Evolutionary conservation across 768 basidiomycete genomes (phyloP), one percentile per base, ranked within the genome.

Genomic region (Bullera alba): DNA sequence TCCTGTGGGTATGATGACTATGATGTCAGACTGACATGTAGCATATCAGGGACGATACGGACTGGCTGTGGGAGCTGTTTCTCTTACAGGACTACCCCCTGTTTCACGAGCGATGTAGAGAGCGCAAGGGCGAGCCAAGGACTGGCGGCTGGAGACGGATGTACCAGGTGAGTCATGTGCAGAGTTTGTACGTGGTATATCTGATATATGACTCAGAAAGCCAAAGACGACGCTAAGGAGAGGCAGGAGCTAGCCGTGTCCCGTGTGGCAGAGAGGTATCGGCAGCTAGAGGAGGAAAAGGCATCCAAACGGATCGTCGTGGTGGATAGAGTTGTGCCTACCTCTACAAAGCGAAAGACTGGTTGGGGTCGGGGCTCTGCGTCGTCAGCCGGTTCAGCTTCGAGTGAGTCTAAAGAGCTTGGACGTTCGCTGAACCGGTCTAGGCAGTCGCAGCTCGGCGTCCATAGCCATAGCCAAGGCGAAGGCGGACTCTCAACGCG

Each of bases 61-160:
- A 67, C 25, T 67, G 65, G 65, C 29, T 67, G 37, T 67, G 58
- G 56, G 65, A 67, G 42, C 43, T 43, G 3, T 60, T 53, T 39
- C 29, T 64, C 16, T 22, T 67, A 2, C 48, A 53, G 25, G 60
- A 64, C 38, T 60, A 44, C 37, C 54, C 63, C 1, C 28, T 57
- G 14, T 56, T 54, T 39, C 57, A 63, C 25, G 65, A 64, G 29
- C 28, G 51, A 32, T 56, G 49, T 47, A 22, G 42, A 16, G 37
- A 51, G 37, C 51, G 57, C n/a, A 46, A 55, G 19, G 65, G 65
- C 5, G 51, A 57, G 29, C 42, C 25, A 4, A n/a, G 65, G 23
- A 62, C 57, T 2, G 47, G 48, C 10, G 65, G 65, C 28, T 67
- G 65, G 65, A 54, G 65, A 26, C 45, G 60, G 42, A 61, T 58